These are phyloP conservation scores for Phytophthora agathidicida DNA, from an alignment of 352 stramenopile species.

Conservation along the genomic window DNA sequence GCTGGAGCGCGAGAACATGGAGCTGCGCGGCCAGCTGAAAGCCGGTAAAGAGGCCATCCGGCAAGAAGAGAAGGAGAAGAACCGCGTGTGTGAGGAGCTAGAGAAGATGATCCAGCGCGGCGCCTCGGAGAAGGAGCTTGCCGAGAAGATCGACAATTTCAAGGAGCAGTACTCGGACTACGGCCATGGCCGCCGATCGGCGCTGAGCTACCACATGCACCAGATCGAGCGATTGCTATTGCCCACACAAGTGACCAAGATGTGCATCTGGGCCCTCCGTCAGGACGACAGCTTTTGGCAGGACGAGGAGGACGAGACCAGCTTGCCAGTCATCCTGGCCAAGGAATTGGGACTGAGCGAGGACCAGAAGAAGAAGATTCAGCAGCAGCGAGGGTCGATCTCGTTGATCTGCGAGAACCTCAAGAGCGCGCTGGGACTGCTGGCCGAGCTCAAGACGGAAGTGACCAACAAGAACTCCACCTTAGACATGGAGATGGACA, in stretches of 20 bases:
- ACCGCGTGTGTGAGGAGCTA: conserved; percentile 83
- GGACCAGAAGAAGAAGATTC: conserved; percentile 94
- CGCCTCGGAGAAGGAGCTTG: conserved; percentile 87
- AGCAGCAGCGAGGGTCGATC: conserved; percentile 87
- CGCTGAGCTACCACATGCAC: conserved; percentile 91
- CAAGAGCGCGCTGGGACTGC: conserved; percentile 83
- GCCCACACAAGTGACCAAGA: conserved; percentile 94
- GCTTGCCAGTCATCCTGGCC: conserved; percentile 90
- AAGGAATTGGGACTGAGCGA: conserved; percentile 90
- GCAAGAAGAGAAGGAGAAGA: conserved; percentile 87
- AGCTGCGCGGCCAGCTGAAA: conserved; percentile 91
- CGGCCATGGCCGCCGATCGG: conserved; percentile 88
- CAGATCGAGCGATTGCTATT: conserved; percentile 94
- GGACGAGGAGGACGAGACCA: conserved; percentile 89
- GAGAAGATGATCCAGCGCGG: conserved; percentile 84
- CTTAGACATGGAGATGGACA: conserved; percentile 94
- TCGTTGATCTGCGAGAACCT: conserved; percentile 90
- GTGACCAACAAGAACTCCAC: conserved; percentile 93
- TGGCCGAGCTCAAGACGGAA: conserved; percentile 88
- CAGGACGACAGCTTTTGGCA: conserved; percentile 92
- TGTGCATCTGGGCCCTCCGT: conserved; percentile 92
- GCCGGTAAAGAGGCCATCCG: conserved; percentile 87
- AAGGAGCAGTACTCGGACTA: conserved; percentile 94
- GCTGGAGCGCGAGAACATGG: conserved; percentile 92
- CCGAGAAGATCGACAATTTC: conserved; percentile 96